Percentiles rank a stretch among this genome's conserved stretches.
phyloP scores from a whole-genome alignment of 2,329 filamentous ascomycete species.

The Colletotrichum salicis region DNA sequence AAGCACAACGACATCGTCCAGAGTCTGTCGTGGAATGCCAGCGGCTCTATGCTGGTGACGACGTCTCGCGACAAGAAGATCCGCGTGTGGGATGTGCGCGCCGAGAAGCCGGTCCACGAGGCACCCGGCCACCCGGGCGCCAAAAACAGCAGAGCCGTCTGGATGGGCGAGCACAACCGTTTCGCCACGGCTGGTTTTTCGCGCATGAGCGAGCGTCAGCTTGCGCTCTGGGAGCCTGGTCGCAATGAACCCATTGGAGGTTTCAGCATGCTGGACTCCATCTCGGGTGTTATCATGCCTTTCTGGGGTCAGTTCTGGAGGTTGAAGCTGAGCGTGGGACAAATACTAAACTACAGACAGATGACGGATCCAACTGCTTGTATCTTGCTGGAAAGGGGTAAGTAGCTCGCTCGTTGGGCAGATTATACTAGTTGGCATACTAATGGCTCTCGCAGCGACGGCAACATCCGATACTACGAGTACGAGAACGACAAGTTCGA shows the following conservation, averaged over 20 bases:
- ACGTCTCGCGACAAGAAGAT: constrained; percentile 99
- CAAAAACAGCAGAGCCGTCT: constrained; percentile 96
- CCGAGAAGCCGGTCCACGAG: constrained; percentile 88
- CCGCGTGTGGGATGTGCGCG: constrained; percentile 95
- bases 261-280: constrained; percentile 91
- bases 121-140: constrained; percentile 87
- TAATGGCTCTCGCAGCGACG: constrained; percentile 74
- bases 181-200: constrained; percentile 98
- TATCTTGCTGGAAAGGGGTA: constrained; percentile 98
- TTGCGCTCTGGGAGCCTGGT: constrained; percentile 94
- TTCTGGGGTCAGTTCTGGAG: constrained; percentile 79
- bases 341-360: constrained; percentile 49
- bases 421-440: background rate
- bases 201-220: constrained; percentile 96
- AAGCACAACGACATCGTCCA: constrained; percentile 94
- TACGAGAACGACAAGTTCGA: constrained; percentile 99
- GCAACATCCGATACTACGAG: constrained; percentile 99
- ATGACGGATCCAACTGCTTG: constrained; percentile 93
- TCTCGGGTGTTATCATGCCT: constrained; percentile 98
- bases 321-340: background rate
- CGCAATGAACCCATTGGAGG: constrained; percentile 87
- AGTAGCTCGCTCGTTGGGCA: constrained; percentile 47
- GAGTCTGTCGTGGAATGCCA: constrained; percentile 94
- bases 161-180: constrained; percentile 97
- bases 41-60: constrained; percentile 86